Percentiles rank a stretch among this genome's conserved stretches.
Evolutionary conservation across 1,139 yeast species (phyloP).

Genomic region (Barnettozyma hawaiiensis): DNA sequence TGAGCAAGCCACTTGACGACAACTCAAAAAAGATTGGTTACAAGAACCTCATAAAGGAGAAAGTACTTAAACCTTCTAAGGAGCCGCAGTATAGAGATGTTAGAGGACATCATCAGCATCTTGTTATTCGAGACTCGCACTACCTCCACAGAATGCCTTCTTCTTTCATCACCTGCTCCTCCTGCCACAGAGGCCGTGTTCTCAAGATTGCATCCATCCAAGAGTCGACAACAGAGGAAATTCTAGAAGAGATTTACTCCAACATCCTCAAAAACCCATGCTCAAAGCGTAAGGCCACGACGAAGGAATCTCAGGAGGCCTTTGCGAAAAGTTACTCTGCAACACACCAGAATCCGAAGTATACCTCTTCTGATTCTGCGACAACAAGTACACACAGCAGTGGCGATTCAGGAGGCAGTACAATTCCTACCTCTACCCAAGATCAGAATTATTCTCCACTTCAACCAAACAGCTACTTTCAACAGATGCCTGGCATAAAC

Average conservation of each 20-base stretch:
- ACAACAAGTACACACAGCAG: background rate
- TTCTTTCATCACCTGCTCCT: conserved; percentile 24
- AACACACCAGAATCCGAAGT: background rate
- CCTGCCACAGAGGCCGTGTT: conserved; percentile 26
- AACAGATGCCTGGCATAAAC: conserved; percentile 1
- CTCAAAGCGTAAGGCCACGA: conserved; percentile 20
- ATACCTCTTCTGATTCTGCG: background rate
- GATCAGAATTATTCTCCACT: conserved; percentile 6
- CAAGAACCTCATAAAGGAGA: conserved; percentile 24
- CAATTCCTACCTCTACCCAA: background rate
- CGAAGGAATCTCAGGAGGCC: conserved; percentile 15
- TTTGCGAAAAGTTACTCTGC: background rate
- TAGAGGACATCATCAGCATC: conserved; percentile 23
- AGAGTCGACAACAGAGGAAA: conserved; percentile 18
- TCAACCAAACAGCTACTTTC: conserved; percentile 8
- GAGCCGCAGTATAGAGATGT: conserved; percentile 12
- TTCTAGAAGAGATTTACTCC: conserved; percentile 20
- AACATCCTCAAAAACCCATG: conserved; percentile 23
- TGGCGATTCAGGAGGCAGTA: background rate
- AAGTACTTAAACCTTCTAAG: conserved; percentile 24
- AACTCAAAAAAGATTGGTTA: conserved; percentile 18
- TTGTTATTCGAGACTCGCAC: conserved; percentile 26
- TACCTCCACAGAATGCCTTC: conserved; percentile 24
- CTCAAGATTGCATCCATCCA: conserved; percentile 19
- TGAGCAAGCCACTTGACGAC: conserved; percentile 7